These are phyloP conservation scores for Exophiala spinifera DNA, from an alignment of 2,329 filamentous ascomycete species.

Conservation along the genomic window DNA sequence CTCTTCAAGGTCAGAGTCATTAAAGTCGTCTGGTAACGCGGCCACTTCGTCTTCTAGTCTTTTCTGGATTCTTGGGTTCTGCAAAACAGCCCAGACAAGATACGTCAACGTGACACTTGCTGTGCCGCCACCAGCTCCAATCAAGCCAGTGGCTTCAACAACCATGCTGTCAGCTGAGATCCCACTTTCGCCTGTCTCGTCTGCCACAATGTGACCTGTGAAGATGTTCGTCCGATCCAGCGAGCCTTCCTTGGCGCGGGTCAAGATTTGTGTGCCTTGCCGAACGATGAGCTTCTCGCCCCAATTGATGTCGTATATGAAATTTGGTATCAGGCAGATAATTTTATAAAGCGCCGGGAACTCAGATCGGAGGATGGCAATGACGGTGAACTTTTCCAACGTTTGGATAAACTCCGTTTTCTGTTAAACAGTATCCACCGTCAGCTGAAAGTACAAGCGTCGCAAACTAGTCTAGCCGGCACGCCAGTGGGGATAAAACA, in stretches of 20 bases:
- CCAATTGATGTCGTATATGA: background rate
- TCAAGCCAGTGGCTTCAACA: background rate
- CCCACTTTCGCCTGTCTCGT: background rate
- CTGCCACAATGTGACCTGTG: background rate
- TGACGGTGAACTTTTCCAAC: background rate
- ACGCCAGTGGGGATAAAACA: background rate
- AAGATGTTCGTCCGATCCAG: background rate
- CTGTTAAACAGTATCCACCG: background rate
- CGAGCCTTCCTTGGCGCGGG: background rate
- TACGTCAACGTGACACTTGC: slow-evolving; percentile 5
- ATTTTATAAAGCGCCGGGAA: background rate
- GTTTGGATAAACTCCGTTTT: background rate
- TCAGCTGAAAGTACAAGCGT: too few relatives aligned
- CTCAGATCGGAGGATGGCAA: background rate
- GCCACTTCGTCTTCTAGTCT: slow-evolving; percentile 5
- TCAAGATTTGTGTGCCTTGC: background rate
- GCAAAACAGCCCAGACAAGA: slow-evolving; percentile 7
- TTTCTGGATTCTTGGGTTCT: background rate
- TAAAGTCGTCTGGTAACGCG: background rate
- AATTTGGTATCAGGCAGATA: background rate
- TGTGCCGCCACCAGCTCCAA: background rate
- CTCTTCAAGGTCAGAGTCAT: slow-evolving; percentile 39
- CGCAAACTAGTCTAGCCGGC: too few relatives aligned
- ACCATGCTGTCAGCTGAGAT: background rate
- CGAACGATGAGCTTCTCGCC: background rate